phyloP scores from a whole-genome alignment of 441 rosid species.

The Dalechampia spathulata region DNA sequence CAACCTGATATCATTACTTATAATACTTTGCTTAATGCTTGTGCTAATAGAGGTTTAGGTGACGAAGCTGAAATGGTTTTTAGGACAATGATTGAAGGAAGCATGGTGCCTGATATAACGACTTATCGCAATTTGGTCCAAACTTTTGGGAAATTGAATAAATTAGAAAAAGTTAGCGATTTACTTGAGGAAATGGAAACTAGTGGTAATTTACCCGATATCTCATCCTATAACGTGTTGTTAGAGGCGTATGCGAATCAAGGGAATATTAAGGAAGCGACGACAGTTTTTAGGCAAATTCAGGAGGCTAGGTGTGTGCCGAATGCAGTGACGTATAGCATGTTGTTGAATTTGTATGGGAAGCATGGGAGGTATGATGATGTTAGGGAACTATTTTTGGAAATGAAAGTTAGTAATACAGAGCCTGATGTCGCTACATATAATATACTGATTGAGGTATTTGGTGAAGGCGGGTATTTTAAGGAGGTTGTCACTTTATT shows the following conservation, averaged over 20 bases:
- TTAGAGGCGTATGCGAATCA: constrained; percentile 63
- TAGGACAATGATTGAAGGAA: constrained; percentile 89
- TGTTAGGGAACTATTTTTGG: constrained; percentile 77
- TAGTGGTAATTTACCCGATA: constrained; percentile 74
- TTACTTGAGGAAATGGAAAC: constrained; percentile 73
- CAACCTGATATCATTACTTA: constrained; percentile 83
- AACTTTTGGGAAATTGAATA: constrained; percentile 59
- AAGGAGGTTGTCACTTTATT: constrained; percentile 95
- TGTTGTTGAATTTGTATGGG: constrained; percentile 74
- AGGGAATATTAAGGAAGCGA: constrained; percentile 72
- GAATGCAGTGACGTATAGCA: constrained; percentile 65
- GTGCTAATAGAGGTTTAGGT: constrained; percentile 76
- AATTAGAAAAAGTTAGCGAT: constrained; percentile 62
- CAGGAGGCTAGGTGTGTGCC: constrained; percentile 72
- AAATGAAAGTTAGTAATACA: constrained; percentile 89
- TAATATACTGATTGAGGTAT: constrained; percentile 73
- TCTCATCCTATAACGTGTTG: constrained; percentile 71
- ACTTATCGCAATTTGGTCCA: constrained; percentile 71
- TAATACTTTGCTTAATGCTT: constrained; percentile 82
- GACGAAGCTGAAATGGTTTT: constrained; percentile 94
- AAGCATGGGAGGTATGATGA: constrained; percentile 70
- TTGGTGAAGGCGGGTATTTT: constrained; percentile 95
- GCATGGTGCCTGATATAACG: constrained; percentile 72
- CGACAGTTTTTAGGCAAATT: constrained; percentile 82
- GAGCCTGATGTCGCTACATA: constrained; percentile 86